These are phyloP conservation scores for Apiotrichum gracile DNA, from an alignment of 1,284 basidiomycete species.

Conservation along the genomic window DNA sequence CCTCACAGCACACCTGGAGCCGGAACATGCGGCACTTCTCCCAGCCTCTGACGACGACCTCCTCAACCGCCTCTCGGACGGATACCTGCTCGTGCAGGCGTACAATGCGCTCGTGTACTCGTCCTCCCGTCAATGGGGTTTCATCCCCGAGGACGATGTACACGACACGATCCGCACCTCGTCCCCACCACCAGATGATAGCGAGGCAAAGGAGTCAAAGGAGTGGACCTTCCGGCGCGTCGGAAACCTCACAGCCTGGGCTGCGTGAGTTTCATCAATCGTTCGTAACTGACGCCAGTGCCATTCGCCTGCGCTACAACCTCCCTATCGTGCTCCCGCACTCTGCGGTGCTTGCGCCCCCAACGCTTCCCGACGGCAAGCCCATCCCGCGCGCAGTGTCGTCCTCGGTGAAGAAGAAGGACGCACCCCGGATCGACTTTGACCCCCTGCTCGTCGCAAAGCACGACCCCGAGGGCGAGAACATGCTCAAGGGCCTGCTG, in stretches of 20 bases:
- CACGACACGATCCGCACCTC: conserved; percentile 32
- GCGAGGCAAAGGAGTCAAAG: conserved; percentile 17
- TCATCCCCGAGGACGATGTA: conserved; percentile 41
- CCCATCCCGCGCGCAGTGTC: background rate
- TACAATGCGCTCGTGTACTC: conserved; percentile 32
- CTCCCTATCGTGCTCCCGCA: conserved; percentile 33
- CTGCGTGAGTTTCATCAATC: conserved; percentile 34
- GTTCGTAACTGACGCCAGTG: conserved; percentile 20
- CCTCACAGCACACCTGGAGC: conserved; percentile 30
- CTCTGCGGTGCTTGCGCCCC: background rate
- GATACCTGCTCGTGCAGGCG: conserved; percentile 39
- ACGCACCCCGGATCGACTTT: conserved; percentile 24
- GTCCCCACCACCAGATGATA: conserved; percentile 3
- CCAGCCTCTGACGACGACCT: conserved; percentile 13
- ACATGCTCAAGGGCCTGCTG: conserved; percentile 25
- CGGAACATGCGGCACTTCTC: conserved; percentile 22
- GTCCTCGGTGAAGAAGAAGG: background rate
- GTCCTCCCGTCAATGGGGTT: conserved; percentile 42
- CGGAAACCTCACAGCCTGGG: conserved; percentile 43
- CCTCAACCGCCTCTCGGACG: conserved; percentile 30
- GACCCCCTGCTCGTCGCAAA: conserved; percentile 42
- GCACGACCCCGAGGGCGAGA: conserved; percentile 32
- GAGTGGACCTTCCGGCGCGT: conserved; percentile 45
- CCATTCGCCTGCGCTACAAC: conserved; percentile 39
- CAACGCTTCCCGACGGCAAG: conserved; percentile 3